These are phyloP conservation scores for Parmales sp. DNA, from an alignment of 108 stramenopile species.

Conservation along the genomic window DNA sequence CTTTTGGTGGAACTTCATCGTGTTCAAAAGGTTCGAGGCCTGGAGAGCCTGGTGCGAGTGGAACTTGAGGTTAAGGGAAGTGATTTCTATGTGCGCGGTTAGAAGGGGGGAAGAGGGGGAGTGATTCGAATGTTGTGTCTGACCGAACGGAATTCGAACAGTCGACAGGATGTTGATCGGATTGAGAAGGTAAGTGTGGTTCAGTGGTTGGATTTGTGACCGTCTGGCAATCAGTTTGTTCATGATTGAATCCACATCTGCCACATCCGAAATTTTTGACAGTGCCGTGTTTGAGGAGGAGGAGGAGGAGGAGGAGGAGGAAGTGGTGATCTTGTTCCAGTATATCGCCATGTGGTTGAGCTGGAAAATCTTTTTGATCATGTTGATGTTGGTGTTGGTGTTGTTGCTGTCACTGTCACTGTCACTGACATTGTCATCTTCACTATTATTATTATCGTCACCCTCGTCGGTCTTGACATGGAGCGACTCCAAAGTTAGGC, in stretches of 20 bases:
- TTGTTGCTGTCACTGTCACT: background rate
- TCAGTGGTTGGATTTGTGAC: background rate
- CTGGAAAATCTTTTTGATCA: constrained; percentile 44
- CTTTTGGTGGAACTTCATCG: background rate
- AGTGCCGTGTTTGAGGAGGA: no score
- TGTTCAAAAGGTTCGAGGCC: background rate
- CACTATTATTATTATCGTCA: constrained; percentile 7
- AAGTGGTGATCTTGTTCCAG: constrained; percentile 35
- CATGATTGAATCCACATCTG: no score
- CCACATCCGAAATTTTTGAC: no score
- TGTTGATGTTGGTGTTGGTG: background rate
- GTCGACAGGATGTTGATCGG: background rate
- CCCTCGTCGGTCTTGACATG: constrained; percentile 42
- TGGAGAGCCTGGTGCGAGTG: background rate
- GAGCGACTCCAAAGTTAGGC: constrained; percentile 53
- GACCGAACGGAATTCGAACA: background rate
- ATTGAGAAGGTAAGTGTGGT: background rate
- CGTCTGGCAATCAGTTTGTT: no score
- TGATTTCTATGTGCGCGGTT: background rate
- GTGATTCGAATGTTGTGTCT: no score
- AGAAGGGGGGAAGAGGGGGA: background rate
- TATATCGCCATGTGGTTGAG: constrained; percentile 51
- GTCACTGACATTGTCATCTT: background rate
- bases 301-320: no score
- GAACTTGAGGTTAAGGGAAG: background rate